These are phyloP conservation scores for Rutstroemia sp. DNA, from an alignment of 2,329 filamentous ascomycete species.

Conservation along the genomic window DNA sequence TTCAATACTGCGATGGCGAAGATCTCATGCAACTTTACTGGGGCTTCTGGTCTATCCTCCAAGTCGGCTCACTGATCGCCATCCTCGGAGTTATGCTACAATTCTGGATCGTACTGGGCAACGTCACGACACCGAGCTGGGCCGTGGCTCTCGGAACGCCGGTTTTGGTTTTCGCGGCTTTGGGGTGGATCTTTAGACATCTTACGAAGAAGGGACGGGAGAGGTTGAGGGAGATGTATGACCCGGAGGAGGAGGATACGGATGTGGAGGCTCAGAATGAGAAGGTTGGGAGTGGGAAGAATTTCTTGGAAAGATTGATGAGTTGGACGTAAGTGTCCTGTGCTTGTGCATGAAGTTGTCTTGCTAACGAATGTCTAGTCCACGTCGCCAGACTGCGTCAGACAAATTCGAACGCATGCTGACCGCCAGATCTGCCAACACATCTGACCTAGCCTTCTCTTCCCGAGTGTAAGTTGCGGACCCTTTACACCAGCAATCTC, in stretches of 20 bases:
- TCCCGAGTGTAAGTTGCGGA: too few species aligned
- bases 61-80: conserved; percentile 50
- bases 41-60: conserved; percentile 54
- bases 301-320: conserved; percentile 4
- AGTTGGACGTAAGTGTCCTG: neutral
- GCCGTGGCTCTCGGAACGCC: conserved; percentile 53
- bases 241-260: neutral
- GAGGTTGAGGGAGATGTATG: neutral
- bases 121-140: conserved; percentile 50
- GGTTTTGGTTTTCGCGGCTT: conserved; percentile 46
- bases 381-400: too few species aligned
- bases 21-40: conserved; percentile 52
- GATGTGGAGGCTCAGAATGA: neutral
- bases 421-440: too few species aligned
- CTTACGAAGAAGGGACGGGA: conserved; percentile 4
- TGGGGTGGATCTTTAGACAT: conserved; percentile 30
- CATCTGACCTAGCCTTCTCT: too few species aligned
- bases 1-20: conserved; percentile 51
- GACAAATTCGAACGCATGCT: too few species aligned
- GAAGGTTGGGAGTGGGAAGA: neutral
- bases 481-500: too few species aligned
- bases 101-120: conserved; percentile 41
- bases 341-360: neutral
- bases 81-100: conserved; percentile 50
- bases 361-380: too few species aligned